Evolutionary conservation across 106 monocot species (phyloP), one percentile per base, ranked within the genome.

Genomic region (Allium cepa): DNA sequence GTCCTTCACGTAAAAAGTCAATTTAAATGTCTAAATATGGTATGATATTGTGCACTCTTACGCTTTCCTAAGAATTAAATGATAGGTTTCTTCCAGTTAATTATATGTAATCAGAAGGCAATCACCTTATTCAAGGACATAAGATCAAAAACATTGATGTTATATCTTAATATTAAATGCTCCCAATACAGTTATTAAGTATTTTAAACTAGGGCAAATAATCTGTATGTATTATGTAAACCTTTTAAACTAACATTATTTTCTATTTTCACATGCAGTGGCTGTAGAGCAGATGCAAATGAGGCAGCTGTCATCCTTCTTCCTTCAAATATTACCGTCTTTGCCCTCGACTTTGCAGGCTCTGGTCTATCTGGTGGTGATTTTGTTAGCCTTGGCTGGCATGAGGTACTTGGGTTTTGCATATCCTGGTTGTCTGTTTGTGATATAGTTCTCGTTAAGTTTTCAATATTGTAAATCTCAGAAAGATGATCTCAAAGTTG

Each of bases 401-500:
- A 88, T 66, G 88, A 88, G 81, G 88, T 88, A 79, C 10, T 62
- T 63, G 11, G 66, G 8, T 17, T 48, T 49, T 18, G 3, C 60
- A 11, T 60, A 51, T 50, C 4, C 49, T 22, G 59, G 15, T 10
- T 17, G 1, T 8, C 18, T 50, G 46, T 60, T 18, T 63, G 55
- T 47, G 11, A 17, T 62, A 26, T 17, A 58, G 8, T 55, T 15
- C 15, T 55, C 7, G 53, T 15, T 55, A 12, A 15, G 3, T 55
- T 55, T 53, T 11, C 59, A 13, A 22, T 66, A 47, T 27, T 53
- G 46, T 56, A 46, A 49, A 17, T 59, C 22, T n/a, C 77, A 92
- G 92, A 97, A 89, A 89, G 82, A 92, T 80, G 96, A 97, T 77
- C 91, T 97, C 50, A 92, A 80, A 76, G 66, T 65, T 62, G 89